Base-by-base conservation (phyloP, 2,329 filamentous ascomycete genomes). In the Phialophora macrospora region DNA sequence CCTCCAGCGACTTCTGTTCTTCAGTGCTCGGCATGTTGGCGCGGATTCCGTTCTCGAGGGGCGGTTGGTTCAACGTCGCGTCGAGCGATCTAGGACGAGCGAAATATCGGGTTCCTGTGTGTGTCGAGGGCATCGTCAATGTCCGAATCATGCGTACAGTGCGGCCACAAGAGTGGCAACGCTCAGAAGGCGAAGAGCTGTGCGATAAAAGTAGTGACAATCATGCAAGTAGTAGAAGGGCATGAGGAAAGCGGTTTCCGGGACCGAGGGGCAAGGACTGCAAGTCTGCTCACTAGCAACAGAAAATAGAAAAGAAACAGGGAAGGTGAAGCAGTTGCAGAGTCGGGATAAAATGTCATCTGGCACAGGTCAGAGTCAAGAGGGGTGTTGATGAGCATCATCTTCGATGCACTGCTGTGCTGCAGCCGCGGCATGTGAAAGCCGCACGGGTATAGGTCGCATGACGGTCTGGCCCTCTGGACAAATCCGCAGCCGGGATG, bases 161-260 rank as follows among this genome's bases (percentile, higher is more conserved):
- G 90, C 88, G 71, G 90, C 92, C 78, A 96, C 87, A 74, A 82
- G 85, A 73, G 91, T 96, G 80, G 88, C 86, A 73, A 96, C 88
- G 75, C 90, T 94, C 73, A 96, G 83, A 76, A 93, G 89, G 83
- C 91, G 91, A 81, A 96, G 82, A 76, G 91, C 90, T 79, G 89
- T 96, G 83, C 91, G 91, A 83, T 91, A 95, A 81, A 96, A 96
- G 81, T 96, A 96, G 78, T 96, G 92, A 75, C 91, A 96, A 79
- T 96, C 90, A 84, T 95, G 89, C 64, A 91, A 82, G 79, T 83
- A 96, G 79, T 92, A 94, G 74, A 84, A 79, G 83, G 90, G 90
- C 91, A 96, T 96, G 57, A 57, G 65, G 61, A 54, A 60, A 3
- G 30, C 32, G 72, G 66, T 71, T 72, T 57, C 41, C 12, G 32